These are phyloP conservation scores for Wickerhamomyces sp. DNA, from an alignment of 1,139 yeast genomes.

Conservation along the genomic window DNA sequence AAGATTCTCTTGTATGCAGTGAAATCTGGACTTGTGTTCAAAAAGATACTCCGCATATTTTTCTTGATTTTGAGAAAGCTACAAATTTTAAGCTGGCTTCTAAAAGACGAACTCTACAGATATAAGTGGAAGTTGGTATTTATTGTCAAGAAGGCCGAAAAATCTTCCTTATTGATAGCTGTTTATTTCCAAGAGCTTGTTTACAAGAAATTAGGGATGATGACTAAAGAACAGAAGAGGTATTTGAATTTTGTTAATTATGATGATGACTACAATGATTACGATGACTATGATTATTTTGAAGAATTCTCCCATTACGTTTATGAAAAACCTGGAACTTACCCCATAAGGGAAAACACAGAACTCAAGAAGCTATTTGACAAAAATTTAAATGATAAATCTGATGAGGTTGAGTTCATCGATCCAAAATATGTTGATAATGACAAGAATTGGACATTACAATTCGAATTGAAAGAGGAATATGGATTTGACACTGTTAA, in stretches of 20 bases:
- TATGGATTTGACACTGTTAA: slow-evolving; percentile 19
- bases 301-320: slow-evolving; percentile 14
- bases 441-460: slow-evolving; percentile 4
- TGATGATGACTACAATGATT: slow-evolving; percentile 11
- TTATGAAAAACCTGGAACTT: slow-evolving; percentile 8
- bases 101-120: slow-evolving; percentile 12
- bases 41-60: slow-evolving; percentile 5
- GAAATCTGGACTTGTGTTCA: slow-evolving; percentile 4
- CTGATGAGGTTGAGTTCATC: slow-evolving; percentile 4
- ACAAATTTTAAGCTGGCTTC: slow-evolving; percentile 10
- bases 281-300: slow-evolving; percentile 18
- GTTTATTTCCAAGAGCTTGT: slow-evolving; percentile 10
- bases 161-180: slow-evolving; percentile 10
- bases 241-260: slow-evolving; percentile 5
- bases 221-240: slow-evolving; percentile 7
- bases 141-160: slow-evolving; percentile 5
- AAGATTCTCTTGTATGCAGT: slow-evolving; percentile 1
- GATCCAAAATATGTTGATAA: slow-evolving; percentile 4
- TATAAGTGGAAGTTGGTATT: slow-evolving; percentile 13
- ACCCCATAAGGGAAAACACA: slow-evolving; percentile 4
- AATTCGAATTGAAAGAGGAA: slow-evolving; percentile 18
- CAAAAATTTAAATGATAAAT: slow-evolving; percentile 3
- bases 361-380: slow-evolving; percentile 7
- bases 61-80: slow-evolving; percentile 7
- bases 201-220: slow-evolving; percentile 7